Conservation (phyloP, 352 stramenopile genomes). For the Peronospora tabacina region DNA sequence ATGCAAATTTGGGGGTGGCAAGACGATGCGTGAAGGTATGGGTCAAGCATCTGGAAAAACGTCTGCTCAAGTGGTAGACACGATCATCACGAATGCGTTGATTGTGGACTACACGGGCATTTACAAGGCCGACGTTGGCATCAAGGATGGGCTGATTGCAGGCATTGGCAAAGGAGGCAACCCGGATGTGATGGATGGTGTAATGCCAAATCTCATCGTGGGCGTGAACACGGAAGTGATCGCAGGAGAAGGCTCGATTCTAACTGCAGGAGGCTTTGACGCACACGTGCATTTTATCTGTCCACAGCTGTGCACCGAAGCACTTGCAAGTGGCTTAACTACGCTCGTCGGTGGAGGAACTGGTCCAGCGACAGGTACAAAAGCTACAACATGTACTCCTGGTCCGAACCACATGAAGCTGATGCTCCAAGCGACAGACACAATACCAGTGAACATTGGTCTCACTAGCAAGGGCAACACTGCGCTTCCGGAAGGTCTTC, state of each 20-base stretch:
- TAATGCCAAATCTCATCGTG: conserved; percentile 83
- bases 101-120: conserved; percentile 94
- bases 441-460: conserved; percentile 93
- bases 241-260: conserved; percentile 92
- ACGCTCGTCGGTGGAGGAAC: conserved; percentile 89
- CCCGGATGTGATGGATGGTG: conserved; percentile 92
- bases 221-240: conserved; percentile 94
- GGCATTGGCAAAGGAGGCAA: conserved; percentile 97
- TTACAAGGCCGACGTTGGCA: conserved; percentile 94
- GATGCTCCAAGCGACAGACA: conserved; percentile 94
- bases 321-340: conserved; percentile 88
- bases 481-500: conserved; percentile 69
- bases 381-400: conserved; percentile 96
- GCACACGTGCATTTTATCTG: conserved; percentile 98
- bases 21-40: conserved; percentile 84
- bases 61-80: conserved; percentile 76
- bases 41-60: conserved; percentile 50
- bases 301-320: conserved; percentile 90
- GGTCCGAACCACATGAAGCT: conserved; percentile 90
- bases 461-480: conserved; percentile 96
- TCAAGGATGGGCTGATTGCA: conserved; percentile 90
- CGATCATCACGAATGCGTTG: conserved; percentile 95
- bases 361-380: conserved; percentile 89
- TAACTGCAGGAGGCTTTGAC: conserved; percentile 94
- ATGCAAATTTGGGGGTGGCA: conserved; percentile 95